Percentiles rank a stretch among this genome's conserved stretches.
Conservation (phyloP, 164 flowering plant species). For the Aristolochia fimbriata region DNA sequence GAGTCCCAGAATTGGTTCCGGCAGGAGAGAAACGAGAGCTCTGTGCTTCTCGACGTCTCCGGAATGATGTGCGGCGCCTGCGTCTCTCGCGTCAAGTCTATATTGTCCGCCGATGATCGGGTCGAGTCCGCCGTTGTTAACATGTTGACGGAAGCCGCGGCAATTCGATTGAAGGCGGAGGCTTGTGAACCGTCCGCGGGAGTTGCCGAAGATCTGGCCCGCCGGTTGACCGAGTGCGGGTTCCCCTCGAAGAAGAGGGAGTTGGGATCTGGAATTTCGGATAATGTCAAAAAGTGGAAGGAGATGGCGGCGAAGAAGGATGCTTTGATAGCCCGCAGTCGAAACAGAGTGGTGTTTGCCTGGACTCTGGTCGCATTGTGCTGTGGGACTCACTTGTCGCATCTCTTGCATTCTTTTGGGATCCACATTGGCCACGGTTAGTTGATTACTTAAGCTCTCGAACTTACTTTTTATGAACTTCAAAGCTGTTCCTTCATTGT, state of each 20-base stretch:
- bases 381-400: slow-evolving; percentile 82
- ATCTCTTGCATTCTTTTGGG: slow-evolving; percentile 76
- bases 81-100: slow-evolving; percentile 73
- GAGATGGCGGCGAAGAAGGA: slow-evolving; percentile 74
- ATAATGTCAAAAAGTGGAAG: slow-evolving; percentile 83
- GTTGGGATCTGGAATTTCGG: slow-evolving; percentile 58
- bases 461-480: too few relatives aligned
- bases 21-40: slow-evolving; percentile 7
- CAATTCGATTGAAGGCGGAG: slow-evolving; percentile 43
- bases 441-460: not conserved
- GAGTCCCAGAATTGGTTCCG: slow-evolving; percentile 2
- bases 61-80: slow-evolving; percentile 99
- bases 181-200: slow-evolving; percentile 10
- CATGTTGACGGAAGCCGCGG: slow-evolving; percentile 84
- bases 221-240: slow-evolving; percentile 69
- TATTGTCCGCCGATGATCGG: slow-evolving; percentile 57
- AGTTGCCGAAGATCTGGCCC: slow-evolving; percentile 52
- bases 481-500: too few relatives aligned
- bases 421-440: slow-evolving; percentile 86
- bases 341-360: slow-evolving; percentile 68
- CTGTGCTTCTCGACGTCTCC: slow-evolving; percentile 65
- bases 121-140: slow-evolving; percentile 87
- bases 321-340: slow-evolving; percentile 44
- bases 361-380: slow-evolving; percentile 95
- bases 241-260: slow-evolving; percentile 59